These are phyloP conservation scores for Alternaria ethzedia DNA, from an alignment of 2,329 filamentous ascomycete genomes.

Conservation along the genomic window DNA sequence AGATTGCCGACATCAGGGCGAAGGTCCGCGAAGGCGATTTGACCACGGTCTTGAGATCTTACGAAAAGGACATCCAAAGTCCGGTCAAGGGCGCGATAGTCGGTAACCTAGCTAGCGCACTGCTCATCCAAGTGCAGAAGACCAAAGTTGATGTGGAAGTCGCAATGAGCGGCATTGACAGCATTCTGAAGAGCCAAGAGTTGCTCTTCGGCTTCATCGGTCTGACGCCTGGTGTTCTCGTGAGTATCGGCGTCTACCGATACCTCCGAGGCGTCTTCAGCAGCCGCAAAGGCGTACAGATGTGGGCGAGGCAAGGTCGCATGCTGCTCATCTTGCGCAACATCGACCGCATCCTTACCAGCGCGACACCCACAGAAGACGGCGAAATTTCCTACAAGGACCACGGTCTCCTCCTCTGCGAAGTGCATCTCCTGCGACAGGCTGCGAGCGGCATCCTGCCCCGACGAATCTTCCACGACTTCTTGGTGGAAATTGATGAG, in stretches of 20 bases:
- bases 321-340: slow-evolving; percentile 83
- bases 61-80: slow-evolving; percentile 83
- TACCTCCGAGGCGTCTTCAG: slow-evolving; percentile 76
- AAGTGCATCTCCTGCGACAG: slow-evolving; percentile 81
- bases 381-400: slow-evolving; percentile 88
- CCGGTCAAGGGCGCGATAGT: slow-evolving; percentile 83
- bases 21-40: slow-evolving; percentile 92
- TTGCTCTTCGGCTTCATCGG: slow-evolving; percentile 97
- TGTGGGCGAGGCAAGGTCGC: slow-evolving; percentile 70
- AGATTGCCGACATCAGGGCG: slow-evolving; percentile 75
- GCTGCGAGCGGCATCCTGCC: slow-evolving; percentile 73
- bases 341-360: slow-evolving; percentile 72
- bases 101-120: slow-evolving; percentile 85
- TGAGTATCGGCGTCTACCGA: slow-evolving; percentile 74
- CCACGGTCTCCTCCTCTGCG: slow-evolving; percentile 86
- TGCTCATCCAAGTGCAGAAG: slow-evolving; percentile 97
- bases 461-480: slow-evolving; percentile 77
- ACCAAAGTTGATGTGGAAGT: slow-evolving; percentile 98
- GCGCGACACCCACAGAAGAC: slow-evolving; percentile 66
- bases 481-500: slow-evolving; percentile 86
- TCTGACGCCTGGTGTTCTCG: slow-evolving; percentile 88
- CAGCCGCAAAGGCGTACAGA: slow-evolving; percentile 70
- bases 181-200: slow-evolving; percentile 93
- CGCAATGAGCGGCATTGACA: slow-evolving; percentile 93
- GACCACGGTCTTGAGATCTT: slow-evolving; percentile 87